Evolutionary conservation across 1,284 basidiomycete genomes (phyloP), one percentile per base, ranked within the genome.

Genomic region (Schizophyllum commune): DNA sequence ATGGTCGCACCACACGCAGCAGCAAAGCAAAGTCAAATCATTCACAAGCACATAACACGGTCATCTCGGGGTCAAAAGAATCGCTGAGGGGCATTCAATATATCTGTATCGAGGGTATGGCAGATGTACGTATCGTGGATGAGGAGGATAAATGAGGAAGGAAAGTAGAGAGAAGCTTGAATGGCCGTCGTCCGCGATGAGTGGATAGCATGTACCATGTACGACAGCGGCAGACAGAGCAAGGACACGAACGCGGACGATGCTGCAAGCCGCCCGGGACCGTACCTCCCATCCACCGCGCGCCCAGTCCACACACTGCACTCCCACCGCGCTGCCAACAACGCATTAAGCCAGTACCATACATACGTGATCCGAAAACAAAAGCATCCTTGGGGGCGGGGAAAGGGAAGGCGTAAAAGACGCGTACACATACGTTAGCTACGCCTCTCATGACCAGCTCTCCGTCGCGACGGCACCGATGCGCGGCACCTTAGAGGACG

Each of bases 401-500:
- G 27, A 27, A 27, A 27, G 27, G 27, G 27, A 27, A 27, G 27
- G 27, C 27, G 27, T 27, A 3, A 5, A 27, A 27, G 27, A 27
- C 27, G 27, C 27, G 27, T 27, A 27, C 27, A 27, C 27, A 27
- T 27, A 27, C 27, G 27, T 27, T 27, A 27, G 27, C 27, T 27
- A 27, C 27, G 27, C 27, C 27, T 27, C 27, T 27, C 39, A 47
- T 17, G 39, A 47, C 39, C 17, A 13, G 13, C 39, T 11, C 39
- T 17, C 39, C 39, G 39, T 47, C 39, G 39, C 39, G 39, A 47
- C 9, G 39, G 39, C 60, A 47, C 39, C 39, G 13, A 11, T 2
- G 17, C 39, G 39, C 39, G 39, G 27, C 27, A 27, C 27, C 39
- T 55, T 72, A 75, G 69, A 77, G 69, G 52, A 76, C 68, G 58